A percentile compares a stretch with the other conserved stretches of the same genome.
These are phyloP conservation scores for Phytophthora ramorum DNA, from an alignment of 352 stramenopile genomes.

Conservation along the genomic window DNA sequence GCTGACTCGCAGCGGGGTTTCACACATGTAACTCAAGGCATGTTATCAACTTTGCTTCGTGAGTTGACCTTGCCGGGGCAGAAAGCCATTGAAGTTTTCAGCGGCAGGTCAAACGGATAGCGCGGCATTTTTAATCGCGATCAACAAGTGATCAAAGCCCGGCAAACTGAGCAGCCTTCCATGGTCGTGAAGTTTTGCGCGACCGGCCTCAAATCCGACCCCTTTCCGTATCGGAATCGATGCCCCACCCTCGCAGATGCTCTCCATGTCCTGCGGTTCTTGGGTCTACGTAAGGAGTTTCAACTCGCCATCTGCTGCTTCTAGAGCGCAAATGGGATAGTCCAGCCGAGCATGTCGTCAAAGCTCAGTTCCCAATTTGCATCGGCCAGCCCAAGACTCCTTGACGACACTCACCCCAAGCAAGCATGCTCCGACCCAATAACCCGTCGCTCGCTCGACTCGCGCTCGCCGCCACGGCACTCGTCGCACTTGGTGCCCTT, in stretches of 20 bases:
- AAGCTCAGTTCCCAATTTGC: conserved; percentile 18
- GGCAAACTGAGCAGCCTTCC: too few species aligned
- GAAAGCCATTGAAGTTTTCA: too few species aligned
- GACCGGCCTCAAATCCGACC: conserved; percentile 3
- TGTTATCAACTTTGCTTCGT: too few species aligned
- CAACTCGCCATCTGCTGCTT: neutral
- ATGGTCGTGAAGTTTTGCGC: too few species aligned
- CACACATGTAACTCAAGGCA: too few species aligned
- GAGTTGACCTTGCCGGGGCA: too few species aligned
- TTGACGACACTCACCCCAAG: neutral
- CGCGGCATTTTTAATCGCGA: too few species aligned
- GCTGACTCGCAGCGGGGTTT: too few species aligned
- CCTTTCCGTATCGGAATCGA: too few species aligned
- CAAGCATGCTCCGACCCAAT: conserved; percentile 1
- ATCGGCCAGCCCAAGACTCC: neutral
- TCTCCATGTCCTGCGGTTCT: neutral
- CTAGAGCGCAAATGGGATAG: conserved; percentile 15
- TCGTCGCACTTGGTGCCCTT: conserved; percentile 27
- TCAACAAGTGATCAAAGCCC: too few species aligned
- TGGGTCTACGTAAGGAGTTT: neutral
- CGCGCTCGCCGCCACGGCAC: neutral
- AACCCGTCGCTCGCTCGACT: conserved; percentile 4
- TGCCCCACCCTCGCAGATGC: conserved; percentile 1
- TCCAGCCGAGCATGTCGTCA: neutral
- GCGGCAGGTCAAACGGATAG: too few species aligned